A percentile compares a stretch with the other conserved stretches of the same genome.
Conservation (phyloP, 805 yeast genomes). For the Saccharomycopsis schoenii region DNA sequence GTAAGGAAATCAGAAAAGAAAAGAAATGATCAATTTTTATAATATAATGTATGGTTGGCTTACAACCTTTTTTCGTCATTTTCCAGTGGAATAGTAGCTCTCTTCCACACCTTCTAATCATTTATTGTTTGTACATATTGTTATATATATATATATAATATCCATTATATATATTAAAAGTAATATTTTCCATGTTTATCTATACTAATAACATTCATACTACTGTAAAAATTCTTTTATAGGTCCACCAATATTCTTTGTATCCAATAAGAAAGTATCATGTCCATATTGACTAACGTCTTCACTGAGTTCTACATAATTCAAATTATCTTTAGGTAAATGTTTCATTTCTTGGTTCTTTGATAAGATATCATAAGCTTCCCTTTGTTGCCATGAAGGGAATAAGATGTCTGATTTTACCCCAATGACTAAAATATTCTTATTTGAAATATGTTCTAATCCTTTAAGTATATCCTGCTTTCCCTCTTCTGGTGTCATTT, state of each 20-base stretch:
- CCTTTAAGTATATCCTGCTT: conserved; percentile 57
- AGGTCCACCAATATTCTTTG: conserved; percentile 73
- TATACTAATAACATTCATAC: conserved; percentile 13
- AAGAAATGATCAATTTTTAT: conserved; percentile 22
- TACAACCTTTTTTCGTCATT: neutral
- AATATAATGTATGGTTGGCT: no score
- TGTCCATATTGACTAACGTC: conserved; percentile 81
- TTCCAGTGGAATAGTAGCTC: neutral
- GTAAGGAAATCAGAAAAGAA: conserved; percentile 38
- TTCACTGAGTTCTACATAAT: conserved; percentile 65
- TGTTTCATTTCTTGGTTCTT: conserved; percentile 25
- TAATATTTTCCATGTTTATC: neutral
- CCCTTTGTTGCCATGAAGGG: conserved; percentile 92
- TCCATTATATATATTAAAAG: neutral
- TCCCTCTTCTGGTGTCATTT: conserved; percentile 45
- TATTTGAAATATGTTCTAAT: conserved; percentile 47
- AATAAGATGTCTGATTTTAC: conserved; percentile 88
- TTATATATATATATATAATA: neutral
- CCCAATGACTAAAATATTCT: conserved; percentile 70
- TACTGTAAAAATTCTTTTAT: conserved; percentile 47
- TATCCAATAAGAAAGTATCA: conserved; percentile 76
- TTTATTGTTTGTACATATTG: neutral
- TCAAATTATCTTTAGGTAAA: conserved; percentile 31
- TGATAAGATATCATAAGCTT: conserved; percentile 53
- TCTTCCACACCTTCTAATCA: neutral